Evolutionary conservation across 2,329 filamentous ascomycete species (phyloP).

Genomic region (Pestalotiopsis sp.): DNA sequence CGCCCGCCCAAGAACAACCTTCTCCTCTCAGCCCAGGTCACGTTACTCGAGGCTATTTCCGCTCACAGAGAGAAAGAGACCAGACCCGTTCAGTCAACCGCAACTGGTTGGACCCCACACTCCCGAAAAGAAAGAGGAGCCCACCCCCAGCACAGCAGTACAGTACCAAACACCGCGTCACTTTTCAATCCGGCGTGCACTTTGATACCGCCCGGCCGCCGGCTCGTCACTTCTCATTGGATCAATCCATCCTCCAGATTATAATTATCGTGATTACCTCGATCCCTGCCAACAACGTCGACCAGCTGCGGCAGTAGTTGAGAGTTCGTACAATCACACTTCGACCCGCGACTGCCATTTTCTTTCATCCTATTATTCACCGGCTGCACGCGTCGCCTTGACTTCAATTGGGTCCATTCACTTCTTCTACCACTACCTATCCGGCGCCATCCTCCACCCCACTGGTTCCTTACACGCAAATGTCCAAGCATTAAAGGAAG

Average conservation of each 20-base stretch:
- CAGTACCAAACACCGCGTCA: not conserved
- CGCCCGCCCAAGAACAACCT: not conserved
- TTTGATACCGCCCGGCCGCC: not conserved
- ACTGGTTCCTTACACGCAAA: not conserved
- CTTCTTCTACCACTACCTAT: not conserved
- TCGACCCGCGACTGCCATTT: not conserved
- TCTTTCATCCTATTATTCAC: not conserved
- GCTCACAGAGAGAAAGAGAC: not conserved
- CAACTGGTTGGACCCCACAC: not conserved
- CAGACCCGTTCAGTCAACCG: not conserved
- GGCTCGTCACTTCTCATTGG: not conserved
- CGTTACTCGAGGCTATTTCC: conserved; percentile 9
- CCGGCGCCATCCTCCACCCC: no score
- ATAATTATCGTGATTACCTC: not conserved
- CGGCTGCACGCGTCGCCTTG: not conserved
- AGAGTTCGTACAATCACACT: not conserved
- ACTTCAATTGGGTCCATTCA: not conserved
- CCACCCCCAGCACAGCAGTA: not conserved
- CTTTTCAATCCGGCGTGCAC: not conserved
- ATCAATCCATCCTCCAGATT: not conserved
- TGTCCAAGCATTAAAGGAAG: not conserved
- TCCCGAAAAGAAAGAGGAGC: not conserved
- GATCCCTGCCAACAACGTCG: not conserved
- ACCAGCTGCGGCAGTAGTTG: not conserved
- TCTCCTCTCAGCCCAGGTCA: conserved; percentile 1